Percentiles rank a stretch among this genome's conserved stretches.
phyloP scores from a whole-genome alignment of 306 rosid species.

The Sicyos baderoa region DNA sequence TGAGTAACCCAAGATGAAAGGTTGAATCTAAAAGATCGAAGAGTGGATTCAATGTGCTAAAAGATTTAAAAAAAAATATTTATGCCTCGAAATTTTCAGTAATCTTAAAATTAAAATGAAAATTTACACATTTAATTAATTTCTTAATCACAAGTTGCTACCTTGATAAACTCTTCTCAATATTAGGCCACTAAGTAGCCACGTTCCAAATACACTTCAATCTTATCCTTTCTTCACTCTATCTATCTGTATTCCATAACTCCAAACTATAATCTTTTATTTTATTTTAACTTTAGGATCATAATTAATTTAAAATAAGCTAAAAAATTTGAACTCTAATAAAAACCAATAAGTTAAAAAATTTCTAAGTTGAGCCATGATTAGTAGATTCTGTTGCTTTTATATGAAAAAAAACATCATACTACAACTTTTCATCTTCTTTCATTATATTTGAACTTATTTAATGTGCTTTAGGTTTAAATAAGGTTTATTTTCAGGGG shows the following conservation, averaged over 20 bases:
- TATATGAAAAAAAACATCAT: background rate
- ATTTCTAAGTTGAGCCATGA: background rate
- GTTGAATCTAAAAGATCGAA: background rate
- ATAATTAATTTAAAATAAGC: background rate
- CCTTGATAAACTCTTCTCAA: background rate
- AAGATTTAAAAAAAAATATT: background rate
- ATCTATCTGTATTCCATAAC: conserved; percentile 7
- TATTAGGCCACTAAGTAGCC: conserved; percentile 7
- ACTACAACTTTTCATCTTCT: background rate
- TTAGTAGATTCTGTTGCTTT: background rate
- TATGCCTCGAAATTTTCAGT: conserved; percentile 1
- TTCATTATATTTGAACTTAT: no score
- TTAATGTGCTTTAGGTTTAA: no score
- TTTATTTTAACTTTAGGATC: background rate
- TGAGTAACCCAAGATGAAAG: conserved; percentile 5
- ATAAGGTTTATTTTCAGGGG: no score
- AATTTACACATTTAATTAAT: background rate
- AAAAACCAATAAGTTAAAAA: background rate
- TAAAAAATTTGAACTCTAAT: background rate
- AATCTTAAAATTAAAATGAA: background rate
- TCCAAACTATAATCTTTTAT: background rate
- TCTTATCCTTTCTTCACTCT: background rate
- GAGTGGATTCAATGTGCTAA: background rate
- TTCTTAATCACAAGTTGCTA: background rate
- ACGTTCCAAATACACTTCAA: background rate